Conservation (phyloP, 805 yeast species). For the Candida nonsorbophila region DNA sequence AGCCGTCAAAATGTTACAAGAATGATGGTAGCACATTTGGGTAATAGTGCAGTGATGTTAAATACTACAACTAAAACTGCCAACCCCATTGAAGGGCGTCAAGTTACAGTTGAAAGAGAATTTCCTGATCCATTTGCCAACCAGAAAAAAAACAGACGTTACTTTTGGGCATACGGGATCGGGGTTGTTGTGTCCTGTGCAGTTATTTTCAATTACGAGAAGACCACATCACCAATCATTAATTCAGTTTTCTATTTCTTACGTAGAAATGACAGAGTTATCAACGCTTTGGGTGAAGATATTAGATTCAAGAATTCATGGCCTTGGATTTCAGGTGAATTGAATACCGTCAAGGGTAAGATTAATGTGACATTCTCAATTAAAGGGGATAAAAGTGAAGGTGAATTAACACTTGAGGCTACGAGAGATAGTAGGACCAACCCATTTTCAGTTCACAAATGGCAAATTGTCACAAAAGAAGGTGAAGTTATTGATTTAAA, state of each 20-base stretch:
- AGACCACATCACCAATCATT: slow-evolving; percentile 83
- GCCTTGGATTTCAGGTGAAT: slow-evolving; percentile 87
- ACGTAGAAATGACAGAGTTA: slow-evolving; percentile 66
- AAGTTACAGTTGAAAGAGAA: slow-evolving; percentile 57
- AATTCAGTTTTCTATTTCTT: slow-evolving; percentile 81
- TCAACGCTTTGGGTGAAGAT: slow-evolving; percentile 63
- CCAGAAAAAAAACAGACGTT: slow-evolving; percentile 44
- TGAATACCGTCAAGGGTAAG: slow-evolving; percentile 78
- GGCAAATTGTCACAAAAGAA: slow-evolving; percentile 21
- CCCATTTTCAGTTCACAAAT: slow-evolving; percentile 32
- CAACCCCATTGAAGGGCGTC: slow-evolving; percentile 2
- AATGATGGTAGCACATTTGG: no score
- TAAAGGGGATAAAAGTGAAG: slow-evolving; percentile 55
- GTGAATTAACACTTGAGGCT: slow-evolving; percentile 65
- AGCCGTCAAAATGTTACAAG: background rate
- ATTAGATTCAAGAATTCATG: slow-evolving; percentile 66
- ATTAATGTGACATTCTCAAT: slow-evolving; percentile 71
- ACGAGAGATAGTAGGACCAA: slow-evolving; percentile 54
- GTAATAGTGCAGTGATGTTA: background rate
- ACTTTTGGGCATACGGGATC: slow-evolving; percentile 43
- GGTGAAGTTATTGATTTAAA: slow-evolving; percentile 19
- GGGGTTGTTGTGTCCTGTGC: slow-evolving; percentile 35
- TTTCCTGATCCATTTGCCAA: slow-evolving; percentile 75
- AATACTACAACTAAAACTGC: background rate
- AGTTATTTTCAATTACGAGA: slow-evolving; percentile 88